These are phyloP conservation scores for Collybia mongolica DNA, from an alignment of 768 basidiomycete species.

Conservation along the genomic window DNA sequence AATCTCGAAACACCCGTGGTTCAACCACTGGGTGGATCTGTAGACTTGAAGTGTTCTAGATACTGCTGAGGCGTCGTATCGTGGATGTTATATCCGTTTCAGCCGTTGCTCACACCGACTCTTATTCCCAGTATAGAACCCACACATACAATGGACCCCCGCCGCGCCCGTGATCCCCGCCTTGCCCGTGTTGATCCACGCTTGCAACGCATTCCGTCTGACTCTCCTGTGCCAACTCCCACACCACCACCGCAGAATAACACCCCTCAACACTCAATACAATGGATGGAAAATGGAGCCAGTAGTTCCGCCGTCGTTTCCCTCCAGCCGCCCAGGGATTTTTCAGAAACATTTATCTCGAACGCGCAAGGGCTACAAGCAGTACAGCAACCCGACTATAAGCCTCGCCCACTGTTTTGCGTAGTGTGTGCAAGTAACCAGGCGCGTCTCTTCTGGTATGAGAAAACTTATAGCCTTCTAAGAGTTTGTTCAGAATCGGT, in stretches of 20 bases:
- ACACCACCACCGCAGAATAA: constrained; percentile 15
- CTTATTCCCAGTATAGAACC: constrained; percentile 4
- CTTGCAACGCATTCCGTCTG: constrained; percentile 46
- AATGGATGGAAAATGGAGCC: constrained; percentile 26
- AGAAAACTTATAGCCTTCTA: constrained; percentile 7
- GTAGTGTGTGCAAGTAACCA: constrained; percentile 99
- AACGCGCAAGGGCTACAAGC: constrained; percentile 3
- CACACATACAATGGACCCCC: constrained; percentile 63
- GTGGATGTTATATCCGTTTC: not conserved
- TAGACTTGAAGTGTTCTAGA: constrained; percentile 84
- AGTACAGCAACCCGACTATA: constrained; percentile 36
- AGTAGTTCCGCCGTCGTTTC: constrained; percentile 9
- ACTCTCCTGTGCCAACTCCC: constrained; percentile 36
- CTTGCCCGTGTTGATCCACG: constrained; percentile 71
- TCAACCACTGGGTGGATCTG: constrained; percentile 58
- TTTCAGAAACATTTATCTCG: no score
- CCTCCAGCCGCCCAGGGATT: not conserved
- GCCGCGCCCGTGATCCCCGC: constrained; percentile 79
- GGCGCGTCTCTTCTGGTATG: constrained; percentile 43
- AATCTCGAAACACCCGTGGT: constrained; percentile 72
- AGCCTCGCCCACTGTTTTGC: constrained; percentile 83
- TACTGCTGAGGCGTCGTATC: constrained; percentile 75
- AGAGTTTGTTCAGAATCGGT: constrained; percentile 69
- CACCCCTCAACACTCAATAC: constrained; percentile 13
- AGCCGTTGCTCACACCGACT: constrained; percentile 4